Evolutionary conservation across 768 basidiomycete genomes (phyloP), one percentile per base, ranked within the genome.

Genomic region (Boletus subcaerulescens): DNA sequence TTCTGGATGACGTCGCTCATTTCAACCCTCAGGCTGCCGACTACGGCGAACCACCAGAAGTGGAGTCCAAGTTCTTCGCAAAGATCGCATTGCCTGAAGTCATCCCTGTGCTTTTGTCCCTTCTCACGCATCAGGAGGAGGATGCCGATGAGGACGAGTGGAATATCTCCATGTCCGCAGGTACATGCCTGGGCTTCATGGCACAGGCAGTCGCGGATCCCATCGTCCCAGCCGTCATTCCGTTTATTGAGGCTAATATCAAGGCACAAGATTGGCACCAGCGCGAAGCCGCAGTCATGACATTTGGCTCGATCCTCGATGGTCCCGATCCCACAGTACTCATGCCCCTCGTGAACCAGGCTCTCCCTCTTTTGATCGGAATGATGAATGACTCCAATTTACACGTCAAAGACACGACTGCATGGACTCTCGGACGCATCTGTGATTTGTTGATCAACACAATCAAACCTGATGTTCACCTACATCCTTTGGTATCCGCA

Each of bases 131-230:
- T 59, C 97, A 99, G 71, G 92, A 95, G 63, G 97, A 98, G 67
- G 93, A 98, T 61, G 93, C 93, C 1, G 94, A 96, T 42, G 96
- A 98, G 60, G 97, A 98, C 62, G 97, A 99, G 69, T 99, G 97
- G 97, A 96, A 96, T 65, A 85, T 96, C 40, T 87, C 93, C 15
- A 98, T 98, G 96, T 93, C 96, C 18, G 95, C 93, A 11, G 93
- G 89, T 20, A 95, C 92, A 3, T 97, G 94, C 71, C 78, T 99
- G 49, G 78, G 84, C 20, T 86, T 93, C 49, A 84, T 98, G 57
- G 93, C 97, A 0, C 86, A 88, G 55, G 91, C 94, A 29, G 93
- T 98, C 12, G 82, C 89, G 52, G 96, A 99, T 67, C 77, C 82
- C 13, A 90, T 99, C 60, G 96, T 99, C 11, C 85, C 89, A 1